Evolutionary conservation across 2,329 filamentous ascomycete species (phyloP), one percentile per base, ranked within the genome.

Genomic region (Ploettnerulaceae sp.): DNA sequence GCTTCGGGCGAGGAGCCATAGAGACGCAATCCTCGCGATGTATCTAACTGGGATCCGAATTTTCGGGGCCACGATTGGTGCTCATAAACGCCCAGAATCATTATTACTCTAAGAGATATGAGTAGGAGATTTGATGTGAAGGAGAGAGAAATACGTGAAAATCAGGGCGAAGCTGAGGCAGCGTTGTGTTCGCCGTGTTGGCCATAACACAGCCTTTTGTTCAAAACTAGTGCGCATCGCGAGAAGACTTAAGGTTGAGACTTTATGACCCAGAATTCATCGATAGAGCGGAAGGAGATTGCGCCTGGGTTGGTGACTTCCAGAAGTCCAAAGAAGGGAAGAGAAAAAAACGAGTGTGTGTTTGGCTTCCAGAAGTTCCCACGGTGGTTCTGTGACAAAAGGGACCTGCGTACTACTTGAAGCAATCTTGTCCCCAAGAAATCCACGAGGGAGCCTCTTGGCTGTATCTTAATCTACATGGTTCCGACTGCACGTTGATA

Each of bases 141-240:
- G 8, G n/a, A n/a, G n/a, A n/a, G n/a, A 25, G 3, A 48, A 49
- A 38, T 34, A 57, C 55, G 44, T 42, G 44, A 57, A 52, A 14
- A 56, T 37, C n/a, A 57, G 17, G n/a, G 53, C 47, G 22, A 56
- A 45, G 28, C 45, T 41, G 3, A 56, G 28, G 25, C 55, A 57
- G 9, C 55, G 46, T 42, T 56, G 51, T 9, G 43, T 46, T 14
- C 53, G 43, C 17, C 45, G 42, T 3, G 45, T 50, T 7, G 47
- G 29, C 54, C 51, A 55, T 29, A 35, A 18, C 21, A 35, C 22
- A 14, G 42, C 26, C 39, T 50, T 51, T 35, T 44, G 52, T 29
- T 28, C 48, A 42, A 51, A 33, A 15, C 50, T 42, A 36, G 43
- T 48, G 3, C 40, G 35, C n/a, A 45, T 37, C 44, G 50, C 53